Evolutionary conservation across 1,139 yeast species (phyloP).

Genomic region (Eremothecium sinecaudum): DNA sequence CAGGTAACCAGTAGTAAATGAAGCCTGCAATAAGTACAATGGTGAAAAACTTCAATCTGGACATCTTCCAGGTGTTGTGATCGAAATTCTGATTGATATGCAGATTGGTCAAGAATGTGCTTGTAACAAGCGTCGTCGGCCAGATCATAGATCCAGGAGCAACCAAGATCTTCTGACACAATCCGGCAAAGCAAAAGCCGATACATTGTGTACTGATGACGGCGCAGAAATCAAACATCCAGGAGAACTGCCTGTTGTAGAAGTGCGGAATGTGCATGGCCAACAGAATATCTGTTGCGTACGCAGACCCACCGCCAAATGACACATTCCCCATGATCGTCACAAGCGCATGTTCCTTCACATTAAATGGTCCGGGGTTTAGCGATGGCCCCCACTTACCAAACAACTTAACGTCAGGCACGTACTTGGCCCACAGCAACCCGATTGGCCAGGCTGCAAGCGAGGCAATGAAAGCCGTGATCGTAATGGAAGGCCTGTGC

Average conservation of each 20-base stretch:
- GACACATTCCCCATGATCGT: constrained; percentile 54
- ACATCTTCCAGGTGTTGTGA: constrained; percentile 47
- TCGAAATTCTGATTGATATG: constrained; percentile 42
- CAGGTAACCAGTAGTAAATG: constrained; percentile 48
- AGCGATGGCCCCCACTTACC: constrained; percentile 32
- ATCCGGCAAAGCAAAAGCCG: constrained; percentile 59
- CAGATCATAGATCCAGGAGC: constrained; percentile 57
- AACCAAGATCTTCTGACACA: constrained; percentile 46
- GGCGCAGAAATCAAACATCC: constrained; percentile 45
- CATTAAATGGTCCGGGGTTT: constrained; percentile 56
- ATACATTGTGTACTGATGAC: constrained; percentile 50
- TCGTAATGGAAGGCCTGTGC: constrained; percentile 48
- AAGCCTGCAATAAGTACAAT: constrained; percentile 34
- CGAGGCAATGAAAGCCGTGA: constrained; percentile 49
- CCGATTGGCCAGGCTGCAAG: constrained; percentile 59
- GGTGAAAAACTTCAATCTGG: constrained; percentile 42
- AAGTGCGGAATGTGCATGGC: constrained; percentile 36
- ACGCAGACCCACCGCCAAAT: constrained; percentile 52
- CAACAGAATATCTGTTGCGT: constrained; percentile 50
- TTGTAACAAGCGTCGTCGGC: constrained; percentile 55
- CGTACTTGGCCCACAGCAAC: constrained; percentile 38
- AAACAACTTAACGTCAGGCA: constrained; percentile 42
- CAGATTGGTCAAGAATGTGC: constrained; percentile 43
- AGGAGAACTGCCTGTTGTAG: constrained; percentile 40
- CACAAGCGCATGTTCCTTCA: constrained; percentile 57